Base-by-base conservation (phyloP, 805 yeast genomes). In the Candida insectorum region DNA sequence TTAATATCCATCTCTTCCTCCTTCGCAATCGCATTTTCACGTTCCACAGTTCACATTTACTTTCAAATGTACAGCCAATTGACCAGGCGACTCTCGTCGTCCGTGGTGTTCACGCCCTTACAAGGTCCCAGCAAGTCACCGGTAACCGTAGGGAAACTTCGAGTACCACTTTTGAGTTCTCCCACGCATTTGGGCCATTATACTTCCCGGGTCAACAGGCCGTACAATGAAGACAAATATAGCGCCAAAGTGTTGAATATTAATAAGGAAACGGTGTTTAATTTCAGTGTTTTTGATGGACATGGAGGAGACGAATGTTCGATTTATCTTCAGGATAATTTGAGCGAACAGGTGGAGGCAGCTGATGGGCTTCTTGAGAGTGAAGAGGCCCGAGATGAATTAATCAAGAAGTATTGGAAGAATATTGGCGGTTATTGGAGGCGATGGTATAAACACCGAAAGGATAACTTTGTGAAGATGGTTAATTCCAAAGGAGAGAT, bases 291-390 rank as follows among this genome's bases (percentile, higher is more conserved):
- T 2, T 88, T 85, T 56, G 98, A 93, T 60, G 98, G 98, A 7
- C 98, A 93, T 60, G 98, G 97, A 6, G 95, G 96, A 15, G 70
- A 68, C 16, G 79, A 80, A 34, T 85, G 95, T 48, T 71, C 88
- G 28, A 69, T 65, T 16, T 83, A 72, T 48, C 62, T 89, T 9
- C 60, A 69, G 14, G 57, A 67, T 3, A 64, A 77, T 34, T 64
- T 93, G 19, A 44, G 78, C 69, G 35, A 53, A 51, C 44, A 69
- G 56, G 47, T 75, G 74, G 52, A 95, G 78, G 43, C 47, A 41
- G 23, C 67, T 54, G 31, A 63, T 36, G 50, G 54, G 32, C 49
- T 52, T 22, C 31, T 41, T 5, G 35, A 37, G 22, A 60, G 35
- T 57, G 72, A 49, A 47, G 41, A 39, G 5, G 35, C 45, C 4